Evolutionary conservation across 768 basidiomycete genomes (phyloP).

Genomic region (Mycena kentingensis): DNA sequence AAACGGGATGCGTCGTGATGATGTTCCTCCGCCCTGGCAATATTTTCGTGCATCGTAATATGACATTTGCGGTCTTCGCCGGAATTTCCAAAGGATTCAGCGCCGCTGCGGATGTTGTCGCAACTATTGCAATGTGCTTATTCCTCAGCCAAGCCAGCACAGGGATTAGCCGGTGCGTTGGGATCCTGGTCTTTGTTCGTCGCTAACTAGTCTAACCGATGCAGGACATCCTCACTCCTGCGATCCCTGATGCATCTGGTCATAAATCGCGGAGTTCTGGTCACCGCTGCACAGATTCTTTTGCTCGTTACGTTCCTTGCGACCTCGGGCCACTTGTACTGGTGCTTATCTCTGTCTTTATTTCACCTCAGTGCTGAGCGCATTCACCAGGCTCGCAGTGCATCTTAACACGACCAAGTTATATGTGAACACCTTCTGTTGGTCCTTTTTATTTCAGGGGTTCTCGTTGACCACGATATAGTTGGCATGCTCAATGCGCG

Average conservation of each 20-base stretch:
- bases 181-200: too few relatives aligned
- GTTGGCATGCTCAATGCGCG: constrained; percentile 24
- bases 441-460: constrained; percentile 31
- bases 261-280: constrained; percentile 45
- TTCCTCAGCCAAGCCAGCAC: constrained; percentile 40
- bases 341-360: constrained; percentile 29
- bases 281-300: constrained; percentile 44
- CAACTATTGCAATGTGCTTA: constrained; percentile 47
- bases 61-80: constrained; percentile 35
- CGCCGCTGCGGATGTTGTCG: constrained; percentile 45
- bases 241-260: constrained; percentile 42
- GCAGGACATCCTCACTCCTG: constrained; percentile 43
- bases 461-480: constrained; percentile 21
- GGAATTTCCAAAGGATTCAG: constrained; percentile 48
- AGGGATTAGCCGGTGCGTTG: constrained; percentile 39
- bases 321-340: constrained; percentile 37
- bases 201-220: not conserved
- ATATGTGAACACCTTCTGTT: constrained; percentile 53
- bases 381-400: constrained; percentile 46
- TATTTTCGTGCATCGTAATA: constrained; percentile 11
- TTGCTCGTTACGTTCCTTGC: constrained; percentile 46
- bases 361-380: too few relatives aligned
- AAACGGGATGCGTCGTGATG: constrained; percentile 10
- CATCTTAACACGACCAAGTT: constrained; percentile 51
- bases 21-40: constrained; percentile 10